phyloP scores from a whole-genome alignment of 495 filamentous ascomycete genomes.

The Penicillium psychrofluorescens region DNA sequence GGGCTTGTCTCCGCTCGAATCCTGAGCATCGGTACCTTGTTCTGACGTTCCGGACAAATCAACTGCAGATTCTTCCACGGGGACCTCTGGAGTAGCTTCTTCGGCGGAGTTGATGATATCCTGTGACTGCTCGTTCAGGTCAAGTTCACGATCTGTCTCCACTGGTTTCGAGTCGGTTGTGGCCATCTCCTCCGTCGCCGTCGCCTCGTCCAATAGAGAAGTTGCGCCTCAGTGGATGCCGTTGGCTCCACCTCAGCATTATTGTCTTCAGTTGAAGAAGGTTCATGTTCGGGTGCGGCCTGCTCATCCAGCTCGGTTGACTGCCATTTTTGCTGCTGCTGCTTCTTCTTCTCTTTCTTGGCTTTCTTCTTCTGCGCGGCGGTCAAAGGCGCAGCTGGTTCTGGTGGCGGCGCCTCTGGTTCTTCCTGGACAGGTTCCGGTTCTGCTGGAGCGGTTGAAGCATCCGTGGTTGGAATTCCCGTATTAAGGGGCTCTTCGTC shows the following conservation, averaged over 20 bases:
- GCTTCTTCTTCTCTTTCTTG: constrained; percentile 6
- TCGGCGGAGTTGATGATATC: too few species aligned
- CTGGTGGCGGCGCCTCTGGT: neutral
- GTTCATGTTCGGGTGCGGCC: neutral
- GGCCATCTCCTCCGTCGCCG: too few species aligned
- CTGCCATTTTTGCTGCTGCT: constrained; percentile 3
- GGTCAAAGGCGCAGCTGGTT: neutral
- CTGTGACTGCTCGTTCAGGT: too few species aligned
- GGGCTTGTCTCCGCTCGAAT: too few species aligned
- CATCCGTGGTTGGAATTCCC: neutral
- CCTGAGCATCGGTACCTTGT: too few species aligned
- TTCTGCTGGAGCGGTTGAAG: neutral
- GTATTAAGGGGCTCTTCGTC: neutral
- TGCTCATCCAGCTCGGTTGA: constrained; percentile 6
- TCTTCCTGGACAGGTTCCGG: neutral
- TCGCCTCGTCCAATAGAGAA: too few species aligned
- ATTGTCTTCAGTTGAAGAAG: neutral
- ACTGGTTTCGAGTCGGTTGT: too few species aligned
- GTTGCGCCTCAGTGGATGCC: neutral
- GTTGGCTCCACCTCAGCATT: neutral
- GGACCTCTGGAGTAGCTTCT: too few species aligned
- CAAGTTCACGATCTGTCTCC: too few species aligned
- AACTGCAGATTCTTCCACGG: too few species aligned
- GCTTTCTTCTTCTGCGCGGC: constrained; percentile 12
- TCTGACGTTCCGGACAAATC: too few species aligned